These are phyloP conservation scores for Pyricularia grisea DNA, from an alignment of 2,329 filamentous ascomycete genomes.

Conservation along the genomic window DNA sequence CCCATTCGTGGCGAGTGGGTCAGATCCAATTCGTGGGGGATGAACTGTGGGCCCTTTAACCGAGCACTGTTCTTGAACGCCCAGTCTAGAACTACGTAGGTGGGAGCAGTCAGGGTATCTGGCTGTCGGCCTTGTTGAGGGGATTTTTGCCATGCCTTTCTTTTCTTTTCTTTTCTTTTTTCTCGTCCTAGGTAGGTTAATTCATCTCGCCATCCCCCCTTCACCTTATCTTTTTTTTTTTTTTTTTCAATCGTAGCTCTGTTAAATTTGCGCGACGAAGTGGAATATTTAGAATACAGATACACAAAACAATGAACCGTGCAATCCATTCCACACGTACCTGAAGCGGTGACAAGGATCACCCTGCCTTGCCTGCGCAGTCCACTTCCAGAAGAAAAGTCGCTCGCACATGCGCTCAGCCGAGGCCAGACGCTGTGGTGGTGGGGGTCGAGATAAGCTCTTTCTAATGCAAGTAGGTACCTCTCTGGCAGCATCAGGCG, in stretches of 20 bases:
- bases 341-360: neutral
- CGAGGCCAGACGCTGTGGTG: neutral
- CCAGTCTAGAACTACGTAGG: too few relatives aligned
- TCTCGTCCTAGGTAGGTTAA: neutral
- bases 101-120: neutral
- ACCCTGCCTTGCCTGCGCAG: too few relatives aligned
- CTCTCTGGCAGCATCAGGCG: neutral
- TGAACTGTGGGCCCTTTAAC: neutral
- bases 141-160: neutral
- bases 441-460: neutral
- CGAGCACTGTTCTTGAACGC: neutral
- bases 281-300: neutral
- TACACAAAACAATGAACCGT: neutral
- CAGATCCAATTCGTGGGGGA: neutral
- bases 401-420: neutral
- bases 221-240: neutral
- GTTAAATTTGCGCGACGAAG: neutral
- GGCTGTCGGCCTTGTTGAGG: neutral
- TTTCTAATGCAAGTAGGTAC: neutral
- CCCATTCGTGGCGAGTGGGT: neutral
- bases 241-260: neutral
- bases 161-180: neutral
- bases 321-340: neutral
- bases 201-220: neutral
- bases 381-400: neutral